Conservation (phyloP, 306 rosid genomes). For the Lupinus albus region DNA sequence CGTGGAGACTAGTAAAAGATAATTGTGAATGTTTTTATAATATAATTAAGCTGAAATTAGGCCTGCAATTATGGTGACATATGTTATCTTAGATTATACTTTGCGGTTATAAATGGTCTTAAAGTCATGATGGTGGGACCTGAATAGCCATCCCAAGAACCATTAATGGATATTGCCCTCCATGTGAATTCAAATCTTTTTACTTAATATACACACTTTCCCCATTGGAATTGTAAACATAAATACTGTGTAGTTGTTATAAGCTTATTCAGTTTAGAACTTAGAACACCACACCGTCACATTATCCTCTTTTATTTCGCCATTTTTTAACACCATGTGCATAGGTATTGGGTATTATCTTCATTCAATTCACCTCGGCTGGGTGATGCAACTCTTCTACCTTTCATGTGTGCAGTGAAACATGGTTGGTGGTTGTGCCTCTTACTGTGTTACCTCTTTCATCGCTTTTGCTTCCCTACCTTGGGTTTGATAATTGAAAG, state of each 20-base stretch:
- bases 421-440: background rate
- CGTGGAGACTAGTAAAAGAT: conserved; percentile 9
- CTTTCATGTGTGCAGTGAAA: background rate
- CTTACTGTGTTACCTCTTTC: too few relatives aligned
- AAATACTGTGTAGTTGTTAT: too few relatives aligned
- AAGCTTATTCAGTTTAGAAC: too few relatives aligned
- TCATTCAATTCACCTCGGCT: too few relatives aligned
- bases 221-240: background rate
- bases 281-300: too few relatives aligned
- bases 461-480: background rate
- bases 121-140: conserved; percentile 40
- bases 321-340: too few relatives aligned
- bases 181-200: conserved; percentile 57
- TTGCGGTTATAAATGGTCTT: conserved; percentile 29
- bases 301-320: too few relatives aligned
- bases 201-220: conserved; percentile 23
- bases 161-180: conserved; percentile 25
- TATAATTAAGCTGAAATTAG: conserved; percentile 13
- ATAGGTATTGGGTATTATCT: too few relatives aligned
- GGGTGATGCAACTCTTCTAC: background rate
- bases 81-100: conserved; percentile 22
- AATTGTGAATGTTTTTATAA: background rate
- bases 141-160: conserved; percentile 39
- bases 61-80: conserved; percentile 37
- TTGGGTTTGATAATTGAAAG: conserved; percentile 26